Conservation (phyloP, 805 yeast genomes). For the Metschnikowia baotianmanensis region DNA sequence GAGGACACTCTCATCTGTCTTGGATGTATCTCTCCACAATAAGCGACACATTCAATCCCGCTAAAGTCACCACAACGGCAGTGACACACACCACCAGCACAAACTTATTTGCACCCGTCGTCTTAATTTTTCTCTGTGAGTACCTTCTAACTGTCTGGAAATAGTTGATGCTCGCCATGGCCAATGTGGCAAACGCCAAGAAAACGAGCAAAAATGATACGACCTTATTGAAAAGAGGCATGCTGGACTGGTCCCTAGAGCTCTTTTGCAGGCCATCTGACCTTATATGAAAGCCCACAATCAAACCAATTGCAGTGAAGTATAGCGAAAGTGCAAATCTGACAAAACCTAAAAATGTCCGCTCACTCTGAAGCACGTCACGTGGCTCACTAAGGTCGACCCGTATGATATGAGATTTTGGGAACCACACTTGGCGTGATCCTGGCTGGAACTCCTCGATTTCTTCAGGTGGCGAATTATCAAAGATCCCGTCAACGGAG, state of each 20-base stretch:
- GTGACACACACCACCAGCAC: constrained; percentile 33
- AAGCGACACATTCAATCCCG: constrained; percentile 35
- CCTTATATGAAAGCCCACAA: constrained; percentile 44
- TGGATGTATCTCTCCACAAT: constrained; percentile 17
- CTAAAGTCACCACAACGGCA: constrained; percentile 32
- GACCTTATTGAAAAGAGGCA: constrained; percentile 14
- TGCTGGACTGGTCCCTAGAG: background rate
- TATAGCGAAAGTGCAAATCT: constrained; percentile 45
- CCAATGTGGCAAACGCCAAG: constrained; percentile 37
- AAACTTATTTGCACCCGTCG: constrained; percentile 31
- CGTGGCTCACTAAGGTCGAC: constrained; percentile 43
- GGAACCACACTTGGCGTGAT: constrained; percentile 11
- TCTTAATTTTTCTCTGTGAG: constrained; percentile 40
- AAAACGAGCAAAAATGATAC: constrained; percentile 38
- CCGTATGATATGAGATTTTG: constrained; percentile 11
- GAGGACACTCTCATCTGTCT: too few species aligned
- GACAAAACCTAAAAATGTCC: constrained; percentile 50
- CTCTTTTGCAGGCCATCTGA: background rate
- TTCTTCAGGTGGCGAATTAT: background rate
- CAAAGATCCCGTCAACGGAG: constrained; percentile 3
- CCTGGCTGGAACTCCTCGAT: constrained; percentile 1
- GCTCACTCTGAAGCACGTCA: constrained; percentile 52
- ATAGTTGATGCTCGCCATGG: constrained; percentile 42
- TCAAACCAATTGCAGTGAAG: constrained; percentile 46
- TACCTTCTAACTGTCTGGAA: constrained; percentile 44